phyloP scores from a whole-genome alignment of 2,329 filamentous ascomycete genomes.

The Beauveria brongniartii region DNA sequence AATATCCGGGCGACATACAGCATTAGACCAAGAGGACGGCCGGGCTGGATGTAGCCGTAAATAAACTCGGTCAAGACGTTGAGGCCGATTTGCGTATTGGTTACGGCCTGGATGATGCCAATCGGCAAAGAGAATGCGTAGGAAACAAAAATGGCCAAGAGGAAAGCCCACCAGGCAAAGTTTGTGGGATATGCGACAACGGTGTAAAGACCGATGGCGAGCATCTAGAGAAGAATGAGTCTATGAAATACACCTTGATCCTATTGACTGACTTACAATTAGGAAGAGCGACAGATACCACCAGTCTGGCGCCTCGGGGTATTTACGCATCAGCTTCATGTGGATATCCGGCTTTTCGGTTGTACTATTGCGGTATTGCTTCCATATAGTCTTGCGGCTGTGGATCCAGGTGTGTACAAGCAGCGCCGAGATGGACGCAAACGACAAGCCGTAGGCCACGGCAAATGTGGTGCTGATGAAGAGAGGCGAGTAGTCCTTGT shows the following conservation, averaged over 20 bases:
- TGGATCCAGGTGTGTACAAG: conserved; percentile 61
- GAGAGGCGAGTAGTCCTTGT: conserved; percentile 58
- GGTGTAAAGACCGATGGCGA: conserved; percentile 45
- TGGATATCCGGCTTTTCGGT: conserved; percentile 55
- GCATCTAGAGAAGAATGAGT: conserved; percentile 33
- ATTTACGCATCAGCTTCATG: conserved; percentile 56
- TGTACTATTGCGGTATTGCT: conserved; percentile 50
- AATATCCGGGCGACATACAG: conserved; percentile 35
- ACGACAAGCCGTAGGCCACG: conserved; percentile 61
- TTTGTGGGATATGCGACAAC: conserved; percentile 57
- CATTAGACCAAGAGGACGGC: conserved; percentile 65
- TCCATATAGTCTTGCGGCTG: conserved; percentile 59
- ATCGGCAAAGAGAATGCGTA: conserved; percentile 58
- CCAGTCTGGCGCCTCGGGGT: conserved; percentile 54
- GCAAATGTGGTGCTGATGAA: conserved; percentile 67
- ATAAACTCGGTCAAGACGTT: conserved; percentile 71
- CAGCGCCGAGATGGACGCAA: conserved; percentile 61
- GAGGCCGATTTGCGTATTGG: conserved; percentile 62
- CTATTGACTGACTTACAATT: conserved; percentile 33
- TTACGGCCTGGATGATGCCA: conserved; percentile 61
- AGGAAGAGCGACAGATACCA: conserved; percentile 54
- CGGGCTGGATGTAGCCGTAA: conserved; percentile 67
- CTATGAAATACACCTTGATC: background rate
- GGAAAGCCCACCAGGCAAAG: conserved; percentile 64
- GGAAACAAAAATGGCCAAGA: conserved; percentile 57